These are phyloP conservation scores for Trebouxia sp. DNA, from an alignment of 139 green algal species.

Conservation along the genomic window DNA sequence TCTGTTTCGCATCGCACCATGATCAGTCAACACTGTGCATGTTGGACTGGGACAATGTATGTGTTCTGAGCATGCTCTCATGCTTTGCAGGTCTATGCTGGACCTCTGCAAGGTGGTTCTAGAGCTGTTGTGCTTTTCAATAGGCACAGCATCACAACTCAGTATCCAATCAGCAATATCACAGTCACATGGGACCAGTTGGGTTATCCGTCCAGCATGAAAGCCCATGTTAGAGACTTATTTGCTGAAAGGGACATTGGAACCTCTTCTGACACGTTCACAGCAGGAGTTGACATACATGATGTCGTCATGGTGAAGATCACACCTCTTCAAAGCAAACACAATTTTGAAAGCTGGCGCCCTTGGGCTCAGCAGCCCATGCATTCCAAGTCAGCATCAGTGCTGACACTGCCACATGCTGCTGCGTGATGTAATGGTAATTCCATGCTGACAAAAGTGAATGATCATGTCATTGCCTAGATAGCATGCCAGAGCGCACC, in stretches of 20 bases:
- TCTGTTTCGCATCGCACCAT: no score
- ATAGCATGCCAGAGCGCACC: not conserved
- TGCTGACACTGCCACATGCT: no score
- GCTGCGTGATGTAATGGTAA: not conserved
- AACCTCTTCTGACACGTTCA: constrained; percentile 11
- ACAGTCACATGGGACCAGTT: constrained; percentile 50
- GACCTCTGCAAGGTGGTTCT: constrained; percentile 42
- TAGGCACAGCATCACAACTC: constrained; percentile 34
- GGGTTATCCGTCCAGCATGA: constrained; percentile 30
- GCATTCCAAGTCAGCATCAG: not conserved
- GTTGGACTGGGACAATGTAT: no score
- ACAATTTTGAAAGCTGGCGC: constrained; percentile 46
- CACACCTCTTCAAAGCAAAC: not conserved
- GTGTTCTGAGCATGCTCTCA: no score
- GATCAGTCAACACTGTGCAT: no score
- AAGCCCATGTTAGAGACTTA: constrained; percentile 55
- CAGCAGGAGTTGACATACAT: constrained; percentile 25
- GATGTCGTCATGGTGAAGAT: constrained; percentile 28
- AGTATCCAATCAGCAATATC: constrained; percentile 41
- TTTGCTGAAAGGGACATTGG: constrained; percentile 50
- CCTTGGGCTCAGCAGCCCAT: constrained; percentile 45
- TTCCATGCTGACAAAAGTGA: not conserved
- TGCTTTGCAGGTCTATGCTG: constrained; percentile 53
- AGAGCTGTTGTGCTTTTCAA: constrained; percentile 63
- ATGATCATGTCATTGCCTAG: not conserved